These are phyloP conservation scores for Austroboletus eburneus DNA, from an alignment of 768 basidiomycete species.

Conservation along the genomic window DNA sequence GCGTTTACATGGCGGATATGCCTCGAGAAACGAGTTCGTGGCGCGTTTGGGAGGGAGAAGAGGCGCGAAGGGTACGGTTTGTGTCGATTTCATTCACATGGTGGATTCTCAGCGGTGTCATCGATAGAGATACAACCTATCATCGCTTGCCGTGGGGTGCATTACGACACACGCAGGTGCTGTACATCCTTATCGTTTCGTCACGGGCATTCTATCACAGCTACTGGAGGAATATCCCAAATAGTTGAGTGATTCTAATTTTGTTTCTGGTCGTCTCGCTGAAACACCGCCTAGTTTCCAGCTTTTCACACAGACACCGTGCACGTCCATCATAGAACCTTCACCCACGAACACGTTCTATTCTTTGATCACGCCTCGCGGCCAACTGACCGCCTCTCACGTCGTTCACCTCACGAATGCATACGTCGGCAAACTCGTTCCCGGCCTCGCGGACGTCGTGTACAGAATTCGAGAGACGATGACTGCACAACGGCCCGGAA, in stretches of 20 bases:
- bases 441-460: constrained; percentile 34
- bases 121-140: constrained; percentile 47
- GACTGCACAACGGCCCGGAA: constrained; percentile 61
- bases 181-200: constrained; percentile 65
- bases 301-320: constrained; percentile 44
- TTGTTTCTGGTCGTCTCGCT: background rate
- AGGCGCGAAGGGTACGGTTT: constrained; percentile 32
- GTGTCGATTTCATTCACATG: background rate
- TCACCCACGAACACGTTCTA: constrained; percentile 28
- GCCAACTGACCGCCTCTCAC: constrained; percentile 35
- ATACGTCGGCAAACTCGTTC: constrained; percentile 44
- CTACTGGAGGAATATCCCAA: constrained; percentile 48
- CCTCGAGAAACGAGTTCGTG: constrained; percentile 41
- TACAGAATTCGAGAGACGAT: constrained; percentile 46
- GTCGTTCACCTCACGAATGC: constrained; percentile 57
- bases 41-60: constrained; percentile 28
- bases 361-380: constrained; percentile 40
- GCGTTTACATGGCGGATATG: constrained; percentile 45
- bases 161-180: constrained; percentile 56
- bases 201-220: constrained; percentile 54
- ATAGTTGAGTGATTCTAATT: constrained; percentile 20
- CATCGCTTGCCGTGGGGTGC: constrained; percentile 43
- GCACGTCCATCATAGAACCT: constrained; percentile 31
- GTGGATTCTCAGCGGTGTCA: background rate
- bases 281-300: constrained; percentile 26